A percentile compares a stretch with the other conserved stretches of the same genome.
These are phyloP conservation scores for Trichomonascus vanleenenianus DNA, from an alignment of 805 yeast genomes.

Conservation along the genomic window DNA sequence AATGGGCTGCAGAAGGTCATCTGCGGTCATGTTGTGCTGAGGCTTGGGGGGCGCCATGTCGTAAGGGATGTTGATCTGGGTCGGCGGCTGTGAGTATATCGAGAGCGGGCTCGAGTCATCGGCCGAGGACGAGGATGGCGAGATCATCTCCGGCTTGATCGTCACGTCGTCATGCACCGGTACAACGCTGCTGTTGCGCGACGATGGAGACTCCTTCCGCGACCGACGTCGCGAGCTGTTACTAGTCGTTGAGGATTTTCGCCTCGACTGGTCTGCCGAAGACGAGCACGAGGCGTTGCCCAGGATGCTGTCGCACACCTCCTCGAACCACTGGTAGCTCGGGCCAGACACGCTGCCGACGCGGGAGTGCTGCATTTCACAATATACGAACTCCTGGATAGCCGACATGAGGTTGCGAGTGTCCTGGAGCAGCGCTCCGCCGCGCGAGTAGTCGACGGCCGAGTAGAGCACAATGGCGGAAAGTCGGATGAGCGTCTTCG, in stretches of 20 bases:
- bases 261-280: not conserved
- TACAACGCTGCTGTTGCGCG: too few species aligned
- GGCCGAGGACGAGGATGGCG: not conserved
- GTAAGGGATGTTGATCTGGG: too few species aligned
- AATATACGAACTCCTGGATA: conserved; percentile 17
- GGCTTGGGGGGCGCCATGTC: too few species aligned
- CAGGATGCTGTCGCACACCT: conserved; percentile 1
- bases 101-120: too few species aligned
- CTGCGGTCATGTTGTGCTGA: not conserved
- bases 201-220: too few species aligned
- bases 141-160: not conserved
- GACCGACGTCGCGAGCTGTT: not conserved
- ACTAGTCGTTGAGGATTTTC: not conserved
- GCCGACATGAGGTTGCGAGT: conserved; percentile 45
- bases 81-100: too few species aligned
- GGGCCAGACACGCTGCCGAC: conserved; percentile 19
- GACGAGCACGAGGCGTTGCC: too few species aligned
- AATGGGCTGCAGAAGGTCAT: not conserved
- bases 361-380: conserved; percentile 15
- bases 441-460: conserved; percentile 71
- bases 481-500: conserved; percentile 18
- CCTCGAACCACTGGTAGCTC: conserved; percentile 16
- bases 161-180: not conserved
- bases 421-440: conserved; percentile 72
- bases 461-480: conserved; percentile 37